Evolutionary conservation across 2,329 filamentous ascomycete genomes (phyloP).

Genomic region (Phyllosticta paracitricarpa): DNA sequence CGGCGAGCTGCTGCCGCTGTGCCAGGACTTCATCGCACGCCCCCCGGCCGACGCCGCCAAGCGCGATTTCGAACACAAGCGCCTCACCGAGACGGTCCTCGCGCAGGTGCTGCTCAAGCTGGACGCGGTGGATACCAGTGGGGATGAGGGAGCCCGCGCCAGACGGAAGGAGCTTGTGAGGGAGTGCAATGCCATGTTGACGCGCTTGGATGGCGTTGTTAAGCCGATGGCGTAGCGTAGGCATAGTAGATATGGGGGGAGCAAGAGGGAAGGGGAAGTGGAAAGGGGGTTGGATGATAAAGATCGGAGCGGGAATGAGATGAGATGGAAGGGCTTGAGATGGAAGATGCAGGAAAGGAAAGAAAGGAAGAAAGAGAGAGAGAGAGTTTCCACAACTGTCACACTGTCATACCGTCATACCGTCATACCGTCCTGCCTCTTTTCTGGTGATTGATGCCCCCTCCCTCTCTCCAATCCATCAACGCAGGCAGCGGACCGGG

Average conservation of each 20-base stretch:
- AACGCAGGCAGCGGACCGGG: no score
- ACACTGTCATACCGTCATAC: not conserved
- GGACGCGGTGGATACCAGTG: conserved; percentile 65
- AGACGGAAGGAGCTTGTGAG: conserved; percentile 64
- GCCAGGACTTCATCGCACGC: conserved; percentile 48
- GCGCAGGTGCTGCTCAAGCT: conserved; percentile 67
- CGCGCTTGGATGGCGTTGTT: conserved; percentile 47
- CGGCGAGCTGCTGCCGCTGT: conserved; percentile 54
- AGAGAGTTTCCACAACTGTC: not conserved
- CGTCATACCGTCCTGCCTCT: not conserved
- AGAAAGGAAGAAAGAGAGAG: not conserved
- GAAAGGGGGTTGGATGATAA: no score
- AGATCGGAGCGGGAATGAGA: no score
- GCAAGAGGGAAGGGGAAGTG: no score
- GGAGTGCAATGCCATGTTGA: conserved; percentile 58
- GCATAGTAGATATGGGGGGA: no score
- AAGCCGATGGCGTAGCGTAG: not conserved
- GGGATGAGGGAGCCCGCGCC: conserved; percentile 53
- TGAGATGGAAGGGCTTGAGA: not conserved
- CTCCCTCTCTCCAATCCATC: no score
- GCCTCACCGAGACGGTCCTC: conserved; percentile 64
- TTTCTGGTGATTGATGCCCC: no score
- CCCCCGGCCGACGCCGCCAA: conserved; percentile 60
- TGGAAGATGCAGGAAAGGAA: not conserved
- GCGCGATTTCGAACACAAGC: conserved; percentile 63